Percentiles rank a stretch among this genome's conserved stretches.
phyloP scores from a whole-genome alignment of 495 filamentous ascomycete species.

The Filosporella fistucella region DNA sequence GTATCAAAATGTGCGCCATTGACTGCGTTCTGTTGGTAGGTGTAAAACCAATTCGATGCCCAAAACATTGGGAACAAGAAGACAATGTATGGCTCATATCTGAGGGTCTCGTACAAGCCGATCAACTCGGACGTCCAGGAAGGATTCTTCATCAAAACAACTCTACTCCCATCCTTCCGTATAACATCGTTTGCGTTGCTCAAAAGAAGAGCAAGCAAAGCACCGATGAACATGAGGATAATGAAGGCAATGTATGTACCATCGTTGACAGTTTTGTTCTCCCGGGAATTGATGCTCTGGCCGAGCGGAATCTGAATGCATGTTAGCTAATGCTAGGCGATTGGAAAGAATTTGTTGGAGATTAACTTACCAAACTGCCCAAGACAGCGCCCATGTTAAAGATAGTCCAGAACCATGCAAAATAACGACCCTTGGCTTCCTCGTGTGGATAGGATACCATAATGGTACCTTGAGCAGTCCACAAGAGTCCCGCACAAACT shows the following conservation, averaged over 20 bases:
- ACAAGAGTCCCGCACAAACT: constrained; percentile 80
- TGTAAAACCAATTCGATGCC: constrained; percentile 78
- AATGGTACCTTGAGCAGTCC: constrained; percentile 89
- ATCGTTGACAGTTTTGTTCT: constrained; percentile 60
- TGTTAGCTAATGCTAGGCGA: constrained; percentile 4
- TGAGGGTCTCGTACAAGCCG: constrained; percentile 73
- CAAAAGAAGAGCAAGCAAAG: constrained; percentile 66
- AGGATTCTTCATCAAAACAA: constrained; percentile 85
- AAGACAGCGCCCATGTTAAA: constrained; percentile 94
- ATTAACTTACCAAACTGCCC: constrained; percentile 64
- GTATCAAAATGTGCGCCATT: constrained; percentile 74
- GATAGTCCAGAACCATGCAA: constrained; percentile 90
- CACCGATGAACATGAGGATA: constrained; percentile 77
- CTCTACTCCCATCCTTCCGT: constrained; percentile 75
- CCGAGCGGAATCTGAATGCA: constrained; percentile 62
- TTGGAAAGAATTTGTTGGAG: neutral
- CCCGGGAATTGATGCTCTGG: constrained; percentile 64
- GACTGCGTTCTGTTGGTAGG: constrained; percentile 54
- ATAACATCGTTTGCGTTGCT: constrained; percentile 63
- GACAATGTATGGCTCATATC: constrained; percentile 70
- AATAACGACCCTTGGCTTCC: constrained; percentile 78
- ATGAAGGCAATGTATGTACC: constrained; percentile 92
- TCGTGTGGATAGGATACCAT: constrained; percentile 94
- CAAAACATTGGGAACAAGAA: constrained; percentile 87
- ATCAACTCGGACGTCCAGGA: constrained; percentile 73